Conservation (phyloP, 148 eudicot species). For the Rhododendron mucronatum region DNA sequence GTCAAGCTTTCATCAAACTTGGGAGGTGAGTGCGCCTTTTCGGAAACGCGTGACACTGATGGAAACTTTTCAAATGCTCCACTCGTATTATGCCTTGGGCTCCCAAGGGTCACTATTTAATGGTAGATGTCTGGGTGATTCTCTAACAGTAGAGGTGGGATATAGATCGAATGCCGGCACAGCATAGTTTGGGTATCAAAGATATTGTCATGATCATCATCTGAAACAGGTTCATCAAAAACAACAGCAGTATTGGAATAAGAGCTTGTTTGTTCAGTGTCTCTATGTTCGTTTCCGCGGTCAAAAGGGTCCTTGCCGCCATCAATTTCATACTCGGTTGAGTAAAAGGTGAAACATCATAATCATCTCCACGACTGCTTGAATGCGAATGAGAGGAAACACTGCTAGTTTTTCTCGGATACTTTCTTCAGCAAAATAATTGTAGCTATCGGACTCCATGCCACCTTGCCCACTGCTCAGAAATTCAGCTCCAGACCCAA, state of each 20-base stretch:
- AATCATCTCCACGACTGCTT: slow-evolving; percentile 25
- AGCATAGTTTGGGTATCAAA: slow-evolving; percentile 34
- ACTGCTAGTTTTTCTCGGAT: slow-evolving; percentile 20
- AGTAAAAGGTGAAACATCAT: slow-evolving; percentile 21
- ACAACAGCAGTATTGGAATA: slow-evolving; percentile 20
- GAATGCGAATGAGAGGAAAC: slow-evolving; percentile 29
- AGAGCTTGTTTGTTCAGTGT: slow-evolving; percentile 21
- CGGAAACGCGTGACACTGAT: slow-evolving; percentile 17
- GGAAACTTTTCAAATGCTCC: slow-evolving; percentile 11
- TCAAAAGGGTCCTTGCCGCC: slow-evolving; percentile 28
- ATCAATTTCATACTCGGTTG: slow-evolving; percentile 22
- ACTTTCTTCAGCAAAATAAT: slow-evolving; percentile 22
- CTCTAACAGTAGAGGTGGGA: slow-evolving; percentile 25
- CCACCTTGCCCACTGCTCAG: slow-evolving; percentile 13
- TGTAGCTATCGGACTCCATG: slow-evolving; percentile 16
- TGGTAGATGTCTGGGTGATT: slow-evolving; percentile 20
- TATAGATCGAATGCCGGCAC: slow-evolving; percentile 20
- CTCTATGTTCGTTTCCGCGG: slow-evolving; percentile 20
- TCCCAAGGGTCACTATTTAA: slow-evolving; percentile 22
- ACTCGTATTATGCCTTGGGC: slow-evolving; percentile 16
- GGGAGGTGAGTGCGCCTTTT: slow-evolving; percentile 19
- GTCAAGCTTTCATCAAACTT: slow-evolving; percentile 40
- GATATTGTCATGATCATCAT: slow-evolving; percentile 31
- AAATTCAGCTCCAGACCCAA: slow-evolving; percentile 17
- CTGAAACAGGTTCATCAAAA: slow-evolving; percentile 54